Conservation (phyloP, 495 filamentous ascomycete genomes). For the Physcia stellaris region DNA sequence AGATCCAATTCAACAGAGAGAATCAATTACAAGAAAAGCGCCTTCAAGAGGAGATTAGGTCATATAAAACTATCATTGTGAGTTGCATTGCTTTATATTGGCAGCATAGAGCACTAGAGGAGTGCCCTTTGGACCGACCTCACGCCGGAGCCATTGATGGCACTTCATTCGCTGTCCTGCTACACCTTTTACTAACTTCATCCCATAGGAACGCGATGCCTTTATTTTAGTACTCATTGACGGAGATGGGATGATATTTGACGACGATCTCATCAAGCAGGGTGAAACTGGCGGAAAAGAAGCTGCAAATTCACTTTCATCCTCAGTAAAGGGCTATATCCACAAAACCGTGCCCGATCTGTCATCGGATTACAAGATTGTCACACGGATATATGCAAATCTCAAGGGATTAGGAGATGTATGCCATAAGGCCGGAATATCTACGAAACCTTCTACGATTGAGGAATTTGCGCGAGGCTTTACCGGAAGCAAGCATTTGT, state of each 20-base stretch:
- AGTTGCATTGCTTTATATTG: constrained; percentile 4
- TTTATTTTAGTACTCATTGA: constrained; percentile 68
- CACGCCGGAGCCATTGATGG: background rate
- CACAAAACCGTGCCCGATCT: constrained; percentile 31
- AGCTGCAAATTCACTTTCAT: constrained; percentile 50
- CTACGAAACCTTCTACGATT: constrained; percentile 36
- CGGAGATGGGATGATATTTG: constrained; percentile 66
- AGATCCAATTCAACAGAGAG: constrained; percentile 41
- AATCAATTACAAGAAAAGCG: constrained; percentile 39
- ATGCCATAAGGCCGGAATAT: constrained; percentile 42
- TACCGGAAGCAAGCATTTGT: constrained; percentile 53
- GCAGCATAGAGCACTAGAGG: background rate
- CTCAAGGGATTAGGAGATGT: constrained; percentile 45
- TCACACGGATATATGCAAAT: constrained; percentile 58
- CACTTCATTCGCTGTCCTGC: background rate
- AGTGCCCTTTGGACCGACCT: background rate
- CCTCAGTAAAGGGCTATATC: constrained; percentile 35
- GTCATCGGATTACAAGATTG: constrained; percentile 40
- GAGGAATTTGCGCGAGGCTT: constrained; percentile 65
- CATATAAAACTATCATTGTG: constrained; percentile 37
- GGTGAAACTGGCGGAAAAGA: constrained; percentile 58
- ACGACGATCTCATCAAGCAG: constrained; percentile 45
- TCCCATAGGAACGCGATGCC: constrained; percentile 51
- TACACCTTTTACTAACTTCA: background rate
- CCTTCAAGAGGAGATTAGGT: constrained; percentile 36